phyloP scores from a whole-genome alignment of 2,329 filamentous ascomycete species.

The Karstenula rhodostoma region DNA sequence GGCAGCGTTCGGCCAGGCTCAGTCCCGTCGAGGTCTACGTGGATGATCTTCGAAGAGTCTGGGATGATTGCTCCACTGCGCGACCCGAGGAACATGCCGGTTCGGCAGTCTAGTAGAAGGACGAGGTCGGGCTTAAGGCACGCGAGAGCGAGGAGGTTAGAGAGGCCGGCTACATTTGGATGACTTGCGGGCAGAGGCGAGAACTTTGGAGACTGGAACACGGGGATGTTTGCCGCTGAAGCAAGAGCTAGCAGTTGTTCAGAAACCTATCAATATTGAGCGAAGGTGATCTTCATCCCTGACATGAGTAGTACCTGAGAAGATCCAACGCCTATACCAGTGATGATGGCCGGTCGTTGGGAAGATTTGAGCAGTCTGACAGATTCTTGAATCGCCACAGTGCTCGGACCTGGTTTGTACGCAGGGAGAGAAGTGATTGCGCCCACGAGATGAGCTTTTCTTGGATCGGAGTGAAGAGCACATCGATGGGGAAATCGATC shows the following conservation, averaged over 20 bases:
- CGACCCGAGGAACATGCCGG: conserved; percentile 53
- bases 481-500: conserved; percentile 52
- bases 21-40: conserved; percentile 54
- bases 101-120: conserved; percentile 53
- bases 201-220: conserved; percentile 54
- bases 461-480: conserved; percentile 54
- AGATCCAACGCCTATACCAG: conserved; percentile 50
- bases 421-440: conserved; percentile 48
- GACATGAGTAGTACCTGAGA: conserved; percentile 17
- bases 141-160: conserved; percentile 33
- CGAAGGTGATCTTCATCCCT: neutral
- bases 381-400: conserved; percentile 45
- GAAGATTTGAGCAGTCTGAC: conserved; percentile 44
- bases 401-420: conserved; percentile 48
- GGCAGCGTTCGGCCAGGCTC: conserved; percentile 55
- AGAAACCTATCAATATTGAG: too few species aligned
- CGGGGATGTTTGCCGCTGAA: conserved; percentile 45
- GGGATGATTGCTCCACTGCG: conserved; percentile 51
- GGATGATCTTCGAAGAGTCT: conserved; percentile 49
- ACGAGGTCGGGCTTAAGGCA: conserved; percentile 52
- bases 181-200: conserved; percentile 40
- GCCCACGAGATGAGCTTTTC: conserved; percentile 50
- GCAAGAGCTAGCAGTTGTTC: neutral
- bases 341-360: conserved; percentile 52
- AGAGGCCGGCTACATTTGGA: conserved; percentile 48